A percentile compares a stretch with the other conserved stretches of the same genome.
Evolutionary conservation across 345 rosid genomes (phyloP).

Genomic region (Pistacia vera): DNA sequence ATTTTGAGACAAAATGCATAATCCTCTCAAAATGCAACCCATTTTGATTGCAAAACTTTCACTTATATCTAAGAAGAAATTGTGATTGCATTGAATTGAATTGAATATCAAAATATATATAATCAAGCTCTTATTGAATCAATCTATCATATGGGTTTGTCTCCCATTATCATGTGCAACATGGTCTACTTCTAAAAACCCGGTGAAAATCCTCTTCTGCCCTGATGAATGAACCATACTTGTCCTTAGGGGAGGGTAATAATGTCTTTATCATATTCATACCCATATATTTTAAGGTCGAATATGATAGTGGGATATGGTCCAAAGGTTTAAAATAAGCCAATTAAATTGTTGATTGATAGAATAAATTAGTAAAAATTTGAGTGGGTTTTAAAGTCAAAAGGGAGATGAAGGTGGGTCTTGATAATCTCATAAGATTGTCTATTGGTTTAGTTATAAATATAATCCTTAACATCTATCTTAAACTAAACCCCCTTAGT

Average conservation of each 20-base stretch:
- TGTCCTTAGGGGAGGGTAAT: neutral
- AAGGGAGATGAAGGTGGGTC: constrained; percentile 20
- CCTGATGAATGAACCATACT: neutral
- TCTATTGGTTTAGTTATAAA: neutral
- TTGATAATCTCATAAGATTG: constrained; percentile 11
- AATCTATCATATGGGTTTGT: constrained; percentile 29
- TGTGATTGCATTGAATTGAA: neutral
- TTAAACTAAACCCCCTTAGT: neutral
- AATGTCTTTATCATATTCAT: neutral
- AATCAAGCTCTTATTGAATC: constrained; percentile 3
- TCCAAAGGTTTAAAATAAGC: neutral
- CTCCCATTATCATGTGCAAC: constrained; percentile 31
- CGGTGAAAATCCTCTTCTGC: neutral
- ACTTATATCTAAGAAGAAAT: constrained; percentile 15
- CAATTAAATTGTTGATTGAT: neutral
- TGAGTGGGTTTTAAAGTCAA: constrained; percentile 1
- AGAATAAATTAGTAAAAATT: constrained; percentile 9
- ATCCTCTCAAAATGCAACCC: constrained; percentile 15
- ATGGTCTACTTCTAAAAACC: constrained; percentile 12
- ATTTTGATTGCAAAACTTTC: constrained; percentile 10
- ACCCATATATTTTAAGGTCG: neutral
- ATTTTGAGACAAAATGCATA: constrained; percentile 20
- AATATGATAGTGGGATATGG: constrained; percentile 11
- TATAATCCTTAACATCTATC: neutral
- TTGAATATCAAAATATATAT: too few relatives aligned